Conservation (phyloP, 1,284 basidiomycete species). For the Moesziomyces sp. region DNA sequence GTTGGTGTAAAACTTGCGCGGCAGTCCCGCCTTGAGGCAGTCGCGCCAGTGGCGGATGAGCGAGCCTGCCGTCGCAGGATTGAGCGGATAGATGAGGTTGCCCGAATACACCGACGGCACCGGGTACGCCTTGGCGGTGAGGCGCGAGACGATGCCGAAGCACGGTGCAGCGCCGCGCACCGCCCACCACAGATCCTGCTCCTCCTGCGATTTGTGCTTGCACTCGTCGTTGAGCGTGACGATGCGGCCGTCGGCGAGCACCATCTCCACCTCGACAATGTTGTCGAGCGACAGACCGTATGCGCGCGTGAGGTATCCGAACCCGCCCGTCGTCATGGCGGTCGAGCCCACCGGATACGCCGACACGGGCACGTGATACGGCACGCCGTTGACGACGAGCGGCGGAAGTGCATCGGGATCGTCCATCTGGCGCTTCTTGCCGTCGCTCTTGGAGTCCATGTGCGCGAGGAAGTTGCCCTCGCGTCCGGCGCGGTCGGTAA, state of each 20-base stretch:
- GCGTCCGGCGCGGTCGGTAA: conserved; percentile 56
- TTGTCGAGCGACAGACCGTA: conserved; percentile 74
- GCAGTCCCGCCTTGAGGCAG: conserved; percentile 79
- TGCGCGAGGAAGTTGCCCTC: conserved; percentile 36
- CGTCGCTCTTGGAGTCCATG: conserved; percentile 24
- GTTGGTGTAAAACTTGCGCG: conserved; percentile 86
- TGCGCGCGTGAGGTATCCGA: conserved; percentile 85
- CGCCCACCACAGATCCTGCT: conserved; percentile 81
- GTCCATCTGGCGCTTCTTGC: conserved; percentile 27
- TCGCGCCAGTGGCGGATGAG: conserved; percentile 90
- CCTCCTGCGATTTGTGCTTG: conserved; percentile 52
- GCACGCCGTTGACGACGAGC: conserved; percentile 50
- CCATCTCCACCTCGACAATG: conserved; percentile 61
- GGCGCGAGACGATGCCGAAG: conserved; percentile 85
- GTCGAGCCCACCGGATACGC: conserved; percentile 76
- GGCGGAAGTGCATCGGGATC: conserved; percentile 13
- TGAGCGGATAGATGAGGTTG: conserved; percentile 88
- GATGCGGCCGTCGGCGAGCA: conserved; percentile 62
- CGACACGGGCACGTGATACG: conserved; percentile 62
- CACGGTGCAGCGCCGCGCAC: conserved; percentile 84
- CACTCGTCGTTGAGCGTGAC: conserved; percentile 53
- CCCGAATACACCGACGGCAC: conserved; percentile 88
- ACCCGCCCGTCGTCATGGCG: conserved; percentile 86
- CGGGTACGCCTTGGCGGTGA: conserved; percentile 84
- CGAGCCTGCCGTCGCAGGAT: conserved; percentile 81